phyloP scores from a whole-genome alignment of 1,139 yeast genomes.

The Ogataea hybrid region DNA sequence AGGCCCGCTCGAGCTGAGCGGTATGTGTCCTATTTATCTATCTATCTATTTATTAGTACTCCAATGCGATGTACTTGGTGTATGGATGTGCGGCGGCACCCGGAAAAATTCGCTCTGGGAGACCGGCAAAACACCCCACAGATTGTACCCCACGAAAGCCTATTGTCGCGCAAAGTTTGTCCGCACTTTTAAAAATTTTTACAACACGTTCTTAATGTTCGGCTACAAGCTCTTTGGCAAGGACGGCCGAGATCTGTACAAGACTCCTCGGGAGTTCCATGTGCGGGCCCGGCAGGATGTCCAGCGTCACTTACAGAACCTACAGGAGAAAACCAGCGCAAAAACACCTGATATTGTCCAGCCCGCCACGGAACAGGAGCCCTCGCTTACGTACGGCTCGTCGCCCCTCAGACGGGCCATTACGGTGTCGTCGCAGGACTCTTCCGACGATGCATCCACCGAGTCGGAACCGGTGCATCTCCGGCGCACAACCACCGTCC shows the following conservation, averaged over 20 bases:
- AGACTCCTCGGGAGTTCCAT: constrained; percentile 32
- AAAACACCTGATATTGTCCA: background rate
- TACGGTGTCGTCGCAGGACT: constrained; percentile 20
- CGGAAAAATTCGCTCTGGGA: constrained; percentile 1
- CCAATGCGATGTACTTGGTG: background rate
- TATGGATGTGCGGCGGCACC: too few relatives aligned
- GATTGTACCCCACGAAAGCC: constrained; percentile 5
- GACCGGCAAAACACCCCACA: constrained; percentile 1
- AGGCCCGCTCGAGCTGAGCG: constrained; percentile 30
- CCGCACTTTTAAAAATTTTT: constrained; percentile 6
- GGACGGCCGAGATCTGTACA: constrained; percentile 22
- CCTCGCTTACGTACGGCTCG: constrained; percentile 22
- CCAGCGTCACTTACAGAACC: constrained; percentile 26
- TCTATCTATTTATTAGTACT: background rate
- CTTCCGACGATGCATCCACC: constrained; percentile 20
- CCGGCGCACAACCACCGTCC: constrained; percentile 7
- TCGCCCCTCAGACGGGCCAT: constrained; percentile 28
- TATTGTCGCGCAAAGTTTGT: constrained; percentile 6
- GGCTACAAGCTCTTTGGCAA: constrained; percentile 29
- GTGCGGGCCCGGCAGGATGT: constrained; percentile 31
- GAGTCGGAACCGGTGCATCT: constrained; percentile 10
- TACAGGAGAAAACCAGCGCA: constrained; percentile 6
- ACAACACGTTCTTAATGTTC: constrained; percentile 23
- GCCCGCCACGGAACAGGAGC: constrained; percentile 1
- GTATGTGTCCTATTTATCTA: background rate